These are phyloP conservation scores for Hortiboletus rubellus DNA, from an alignment of 1,284 basidiomycete species.

Conservation along the genomic window DNA sequence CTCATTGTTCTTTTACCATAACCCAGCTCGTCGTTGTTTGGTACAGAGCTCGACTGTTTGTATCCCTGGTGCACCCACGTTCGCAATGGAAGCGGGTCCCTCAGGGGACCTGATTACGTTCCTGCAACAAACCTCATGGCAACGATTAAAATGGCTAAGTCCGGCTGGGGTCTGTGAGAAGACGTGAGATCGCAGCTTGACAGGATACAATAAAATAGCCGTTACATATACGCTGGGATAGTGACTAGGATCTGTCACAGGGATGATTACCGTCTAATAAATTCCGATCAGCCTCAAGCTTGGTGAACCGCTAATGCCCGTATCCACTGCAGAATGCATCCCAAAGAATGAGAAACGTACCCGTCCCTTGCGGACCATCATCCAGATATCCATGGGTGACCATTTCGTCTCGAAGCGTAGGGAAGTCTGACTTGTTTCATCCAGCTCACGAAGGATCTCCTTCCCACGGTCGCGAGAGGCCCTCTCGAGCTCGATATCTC, in stretches of 20 bases:
- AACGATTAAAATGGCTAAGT: constrained; percentile 5
- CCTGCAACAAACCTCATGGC: constrained; percentile 13
- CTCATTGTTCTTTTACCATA: constrained; percentile 1
- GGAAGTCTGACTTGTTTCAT: constrained; percentile 25
- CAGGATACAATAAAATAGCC: constrained; percentile 2
- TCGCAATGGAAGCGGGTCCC: constrained; percentile 5
- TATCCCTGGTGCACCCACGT: not conserved
- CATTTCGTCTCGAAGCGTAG: constrained; percentile 1
- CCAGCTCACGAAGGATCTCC: constrained; percentile 51
- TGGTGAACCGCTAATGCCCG: constrained; percentile 11
- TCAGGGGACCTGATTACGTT: constrained; percentile 2
- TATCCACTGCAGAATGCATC: constrained; percentile 29
- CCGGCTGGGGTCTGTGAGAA: constrained; percentile 15
- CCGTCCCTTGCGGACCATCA: constrained; percentile 1
- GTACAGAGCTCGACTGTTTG: constrained; percentile 1
- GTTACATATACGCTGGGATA: not conserved
- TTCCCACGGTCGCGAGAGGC: constrained; percentile 54
- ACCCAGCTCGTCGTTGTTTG: constrained; percentile 3
- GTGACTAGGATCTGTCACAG: not conserved
- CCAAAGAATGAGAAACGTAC: constrained; percentile 7
- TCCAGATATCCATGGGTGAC: not conserved
- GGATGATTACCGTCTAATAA: not conserved
- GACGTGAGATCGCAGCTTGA: constrained; percentile 8
- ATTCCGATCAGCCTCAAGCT: constrained; percentile 4
- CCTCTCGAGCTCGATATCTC: constrained; percentile 57